Evolutionary conservation across 352 stramenopile genomes (phyloP).

Genomic region (Globisporangium rhizosaccharum): DNA sequence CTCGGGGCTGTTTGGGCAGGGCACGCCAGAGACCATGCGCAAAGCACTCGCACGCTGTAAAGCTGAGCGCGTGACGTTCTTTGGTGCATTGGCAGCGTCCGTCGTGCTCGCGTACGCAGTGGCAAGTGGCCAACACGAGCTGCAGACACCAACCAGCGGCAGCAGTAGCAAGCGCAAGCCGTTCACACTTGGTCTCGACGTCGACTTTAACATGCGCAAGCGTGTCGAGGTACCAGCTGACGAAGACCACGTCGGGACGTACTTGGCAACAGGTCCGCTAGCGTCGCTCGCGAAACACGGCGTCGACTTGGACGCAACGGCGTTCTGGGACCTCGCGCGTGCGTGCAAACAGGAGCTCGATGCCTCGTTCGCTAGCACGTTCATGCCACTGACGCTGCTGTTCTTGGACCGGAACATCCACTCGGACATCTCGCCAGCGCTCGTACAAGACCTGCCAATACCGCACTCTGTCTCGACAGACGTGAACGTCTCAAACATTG

Average conservation of each 20-base stretch:
- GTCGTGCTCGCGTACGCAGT: slow-evolving; percentile 3
- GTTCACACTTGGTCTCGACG: no score
- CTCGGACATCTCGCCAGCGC: neutral
- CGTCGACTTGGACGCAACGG: neutral
- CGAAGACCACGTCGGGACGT: neutral
- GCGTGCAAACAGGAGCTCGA: slow-evolving; percentile 5
- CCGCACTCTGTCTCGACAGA: neutral
- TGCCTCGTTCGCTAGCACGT: slow-evolving; percentile 2
- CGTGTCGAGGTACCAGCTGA: neutral
- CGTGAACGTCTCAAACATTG: slow-evolving; percentile 12
- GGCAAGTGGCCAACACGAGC: neutral
- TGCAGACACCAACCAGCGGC: no score
- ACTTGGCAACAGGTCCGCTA: neutral
- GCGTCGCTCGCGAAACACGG: neutral
- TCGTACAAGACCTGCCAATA: no score
- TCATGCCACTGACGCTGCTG: neutral
- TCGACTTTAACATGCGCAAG: slow-evolving; percentile 3
- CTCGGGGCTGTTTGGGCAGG: slow-evolving; percentile 32
- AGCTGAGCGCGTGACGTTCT: slow-evolving; percentile 31
- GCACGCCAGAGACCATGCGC: slow-evolving; percentile 27
- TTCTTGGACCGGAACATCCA: slow-evolving; percentile 1
- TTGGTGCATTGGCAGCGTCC: slow-evolving; percentile 26
- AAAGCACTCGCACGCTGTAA: slow-evolving; percentile 29
- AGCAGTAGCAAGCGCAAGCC: no score
- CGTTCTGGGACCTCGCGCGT: slow-evolving; percentile 16